phyloP scores from a whole-genome alignment of 768 basidiomycete genomes.

The Daedalea quercina region DNA sequence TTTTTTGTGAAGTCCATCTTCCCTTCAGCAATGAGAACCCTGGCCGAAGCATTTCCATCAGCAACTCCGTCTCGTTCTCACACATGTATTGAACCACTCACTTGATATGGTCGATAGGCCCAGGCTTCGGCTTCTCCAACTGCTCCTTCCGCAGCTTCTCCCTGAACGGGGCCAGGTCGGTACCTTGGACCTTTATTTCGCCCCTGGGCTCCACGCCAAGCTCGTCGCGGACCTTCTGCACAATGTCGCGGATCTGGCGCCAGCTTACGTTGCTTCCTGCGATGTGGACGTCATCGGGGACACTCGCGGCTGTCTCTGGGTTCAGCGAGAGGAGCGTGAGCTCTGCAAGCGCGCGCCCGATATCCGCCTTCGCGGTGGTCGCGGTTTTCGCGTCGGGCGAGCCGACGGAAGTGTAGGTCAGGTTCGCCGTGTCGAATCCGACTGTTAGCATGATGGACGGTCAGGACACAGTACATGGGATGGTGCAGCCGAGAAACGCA shows the following conservation, averaged over 20 bases:
- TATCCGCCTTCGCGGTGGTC: slow-evolving; percentile 13
- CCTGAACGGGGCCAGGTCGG: slow-evolving; percentile 7
- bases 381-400: slow-evolving; percentile 8
- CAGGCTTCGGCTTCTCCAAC: neutral
- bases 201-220: slow-evolving; percentile 1
- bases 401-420: slow-evolving; percentile 15
- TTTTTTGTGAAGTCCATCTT: slow-evolving; percentile 14
- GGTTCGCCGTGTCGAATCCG: slow-evolving; percentile 16
- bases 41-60: neutral
- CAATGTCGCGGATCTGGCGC: slow-evolving; percentile 8
- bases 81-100: neutral
- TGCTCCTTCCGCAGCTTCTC: slow-evolving; percentile 5
- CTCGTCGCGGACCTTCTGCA: slow-evolving; percentile 3
- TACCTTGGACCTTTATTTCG: slow-evolving; percentile 7
- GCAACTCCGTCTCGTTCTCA: neutral
- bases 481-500: neutral
- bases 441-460: slow-evolving; percentile 4
- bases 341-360: slow-evolving; percentile 13
- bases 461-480: neutral
- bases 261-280: slow-evolving; percentile 10
- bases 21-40: slow-evolving; percentile 15
- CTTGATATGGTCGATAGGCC: slow-evolving; percentile 1
- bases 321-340: slow-evolving; percentile 14
- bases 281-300: slow-evolving; percentile 16
- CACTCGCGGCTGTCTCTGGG: slow-evolving; percentile 7